These are phyloP conservation scores for Coemansia sp. DNA, from an alignment of 192 early-diverging fungal species.

Conservation along the genomic window DNA sequence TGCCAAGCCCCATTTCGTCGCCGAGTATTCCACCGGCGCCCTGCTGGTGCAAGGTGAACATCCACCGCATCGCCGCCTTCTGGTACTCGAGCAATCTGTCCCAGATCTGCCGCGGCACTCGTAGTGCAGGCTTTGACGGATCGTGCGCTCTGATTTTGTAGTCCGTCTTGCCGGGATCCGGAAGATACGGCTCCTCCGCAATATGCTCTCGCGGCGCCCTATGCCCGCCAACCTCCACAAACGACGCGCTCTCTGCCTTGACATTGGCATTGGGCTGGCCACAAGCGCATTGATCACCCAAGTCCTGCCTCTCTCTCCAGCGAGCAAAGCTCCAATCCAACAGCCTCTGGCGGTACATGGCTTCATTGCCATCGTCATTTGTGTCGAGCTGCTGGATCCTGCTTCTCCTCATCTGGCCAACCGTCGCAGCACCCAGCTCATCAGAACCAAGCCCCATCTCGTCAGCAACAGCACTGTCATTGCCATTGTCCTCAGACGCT, in stretches of 20 bases:
- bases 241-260: neutral
- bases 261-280: neutral
- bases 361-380: constrained; percentile 66
- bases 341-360: constrained; percentile 48
- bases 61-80: constrained; percentile 77
- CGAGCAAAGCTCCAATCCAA: constrained; percentile 46
- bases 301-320: constrained; percentile 30
- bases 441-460: neutral
- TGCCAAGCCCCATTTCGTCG: constrained; percentile 96
- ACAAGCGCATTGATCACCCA: too few relatives aligned
- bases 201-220: constrained; percentile 12
- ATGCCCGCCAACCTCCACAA: constrained; percentile 6
- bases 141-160: constrained; percentile 26
- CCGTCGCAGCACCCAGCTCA: neutral
- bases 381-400: neutral
- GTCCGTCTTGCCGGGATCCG: constrained; percentile 28
- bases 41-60: constrained; percentile 84
- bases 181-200: constrained; percentile 34
- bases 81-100: constrained; percentile 86
- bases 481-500: constrained; percentile 8
- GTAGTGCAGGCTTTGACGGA: constrained; percentile 19
- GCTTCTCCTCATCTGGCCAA: neutral
- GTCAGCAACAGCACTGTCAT: constrained; percentile 12
- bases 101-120: constrained; percentile 81
- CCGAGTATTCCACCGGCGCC: constrained; percentile 88